Evolutionary conservation across 2,329 filamentous ascomycete species (phyloP), one percentile per base, ranked within the genome.

Genomic region (Nothophoma quercina): DNA sequence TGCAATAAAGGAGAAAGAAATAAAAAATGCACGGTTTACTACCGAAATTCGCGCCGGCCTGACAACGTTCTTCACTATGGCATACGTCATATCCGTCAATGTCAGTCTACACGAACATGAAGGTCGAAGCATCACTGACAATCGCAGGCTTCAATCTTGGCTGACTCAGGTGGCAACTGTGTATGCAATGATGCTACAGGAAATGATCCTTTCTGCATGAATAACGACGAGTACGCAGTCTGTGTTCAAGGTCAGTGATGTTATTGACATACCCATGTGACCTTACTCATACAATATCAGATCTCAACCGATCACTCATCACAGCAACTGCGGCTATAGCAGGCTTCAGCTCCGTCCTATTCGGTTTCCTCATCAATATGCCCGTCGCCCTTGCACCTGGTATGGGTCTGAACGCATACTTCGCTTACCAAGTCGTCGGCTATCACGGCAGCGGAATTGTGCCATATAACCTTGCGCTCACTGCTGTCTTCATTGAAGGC

Each of bases 401-500:
- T 22, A 76, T 76, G 73, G 74, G 74, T 7, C 73, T 96, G 49
- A 96, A 96, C 67, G 91, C 91, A 8, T 96, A 96, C 72, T 96
- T 96, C 69, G 85, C 91, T 13, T 96, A 90, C 67, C 88, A 86
- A 15, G 87, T 91, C 30, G 91, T 96, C 49, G 91, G 91, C 7
- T 85, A 79, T 64, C 87, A 93, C 69, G 91, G 91, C 30, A 82
- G 79, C 8, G 91, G 91, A 1, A 77, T 81, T 6, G 85, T 96
- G 7, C 85, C 89, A 0, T 96, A 91, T 71, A 77, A 83, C 35
- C 81, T 93, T 26, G 91, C 91, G 8, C 78, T 96, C 23, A 95
- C 90, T 6, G 91, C 91, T 42, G 91, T 95, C 59, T 96, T 96
- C 69, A 86, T 93, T 9, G 91, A 96, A 73, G 91, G 91, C 15